Percentiles rank a stretch among this genome's conserved stretches.
Evolutionary conservation across 306 rosid genomes (phyloP).

Genomic region (Cyclanthera cordifolia): DNA sequence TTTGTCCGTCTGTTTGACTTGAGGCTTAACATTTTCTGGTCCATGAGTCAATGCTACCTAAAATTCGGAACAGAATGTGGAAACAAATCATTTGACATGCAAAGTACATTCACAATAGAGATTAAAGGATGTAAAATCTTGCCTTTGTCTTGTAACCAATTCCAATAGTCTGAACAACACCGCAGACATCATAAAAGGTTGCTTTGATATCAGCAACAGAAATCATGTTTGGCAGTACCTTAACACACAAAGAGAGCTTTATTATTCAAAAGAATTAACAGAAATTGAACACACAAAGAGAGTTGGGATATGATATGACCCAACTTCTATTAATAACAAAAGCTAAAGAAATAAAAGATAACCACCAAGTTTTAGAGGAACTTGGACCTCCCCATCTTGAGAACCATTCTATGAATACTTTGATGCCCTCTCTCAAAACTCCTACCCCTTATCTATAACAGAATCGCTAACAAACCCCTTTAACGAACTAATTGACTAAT

Average conservation of each 20-base stretch:
- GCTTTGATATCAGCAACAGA: conserved; percentile 71
- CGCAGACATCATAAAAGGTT: conserved; percentile 70
- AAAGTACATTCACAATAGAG: conserved; percentile 12
- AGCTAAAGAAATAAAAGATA: too few relatives aligned
- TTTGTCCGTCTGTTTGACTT: conserved; percentile 66
- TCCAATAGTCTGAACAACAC: conserved; percentile 63
- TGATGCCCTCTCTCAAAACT: too few relatives aligned
- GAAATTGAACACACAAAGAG: conserved; percentile 21
- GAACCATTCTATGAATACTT: too few relatives aligned
- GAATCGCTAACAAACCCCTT: too few relatives aligned
- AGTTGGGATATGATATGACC: conserved; percentile 7
- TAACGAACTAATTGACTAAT: too few relatives aligned
- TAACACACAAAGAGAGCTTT: conserved; percentile 19
- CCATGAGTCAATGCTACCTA: conserved; percentile 99
- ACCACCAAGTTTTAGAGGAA: too few relatives aligned
- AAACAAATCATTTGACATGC: conserved; percentile 15
- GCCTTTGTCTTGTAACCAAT: conserved; percentile 75
- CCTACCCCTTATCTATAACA: too few relatives aligned
- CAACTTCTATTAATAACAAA: too few relatives aligned
- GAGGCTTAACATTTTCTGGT: conserved; percentile 87
- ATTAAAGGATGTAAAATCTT: conserved; percentile 13
- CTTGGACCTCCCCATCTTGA: too few relatives aligned
- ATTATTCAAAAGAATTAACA: too few relatives aligned
- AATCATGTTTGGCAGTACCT: conserved; percentile 99
- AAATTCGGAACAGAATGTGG: conserved; percentile 13